A percentile compares a stretch with the other conserved stretches of the same genome.
Evolutionary conservation across 495 filamentous ascomycete species (phyloP).

Genomic region (Jackrogersella multiformis): DNA sequence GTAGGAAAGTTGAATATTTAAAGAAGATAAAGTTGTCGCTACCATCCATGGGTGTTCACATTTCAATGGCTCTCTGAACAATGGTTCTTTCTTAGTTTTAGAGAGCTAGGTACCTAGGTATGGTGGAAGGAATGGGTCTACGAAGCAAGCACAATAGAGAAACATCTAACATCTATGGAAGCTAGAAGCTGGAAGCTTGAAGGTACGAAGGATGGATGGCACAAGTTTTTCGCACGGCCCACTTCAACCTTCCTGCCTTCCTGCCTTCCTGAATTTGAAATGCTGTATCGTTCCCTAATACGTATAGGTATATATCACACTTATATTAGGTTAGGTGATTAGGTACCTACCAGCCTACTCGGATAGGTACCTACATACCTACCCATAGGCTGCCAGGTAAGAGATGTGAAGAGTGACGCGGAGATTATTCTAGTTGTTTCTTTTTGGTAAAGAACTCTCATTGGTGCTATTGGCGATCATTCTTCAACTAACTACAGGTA

Average conservation of each 20-base stretch:
- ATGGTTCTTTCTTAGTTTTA: not conserved
- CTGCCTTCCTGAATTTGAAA: too few relatives aligned
- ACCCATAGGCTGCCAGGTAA: not conserved
- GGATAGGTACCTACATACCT: too few relatives aligned
- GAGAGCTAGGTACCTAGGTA: not conserved
- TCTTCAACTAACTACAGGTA: too few relatives aligned
- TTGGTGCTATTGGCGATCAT: conserved; percentile 13
- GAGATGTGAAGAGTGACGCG: conserved; percentile 6
- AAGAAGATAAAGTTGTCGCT: conserved; percentile 16
- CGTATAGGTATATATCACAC: too few relatives aligned
- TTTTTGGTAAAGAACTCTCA: not conserved
- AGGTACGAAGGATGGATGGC: conserved; percentile 7
- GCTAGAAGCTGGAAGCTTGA: not conserved
- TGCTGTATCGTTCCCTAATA: too few relatives aligned
- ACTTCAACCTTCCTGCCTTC: too few relatives aligned
- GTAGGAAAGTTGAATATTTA: not conserved
- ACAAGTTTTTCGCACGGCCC: conserved; percentile 32
- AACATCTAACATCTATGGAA: not conserved
- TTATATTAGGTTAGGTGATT: too few relatives aligned
- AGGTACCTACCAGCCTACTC: too few relatives aligned
- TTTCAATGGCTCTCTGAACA: conserved; percentile 30
- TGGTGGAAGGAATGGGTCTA: not conserved
- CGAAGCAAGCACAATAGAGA: conserved; percentile 15
- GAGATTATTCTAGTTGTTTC: conserved; percentile 26
- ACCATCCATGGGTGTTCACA: conserved; percentile 33